These are phyloP conservation scores for Omphalea diandra DNA, from an alignment of 441 rosid species.

Conservation along the genomic window DNA sequence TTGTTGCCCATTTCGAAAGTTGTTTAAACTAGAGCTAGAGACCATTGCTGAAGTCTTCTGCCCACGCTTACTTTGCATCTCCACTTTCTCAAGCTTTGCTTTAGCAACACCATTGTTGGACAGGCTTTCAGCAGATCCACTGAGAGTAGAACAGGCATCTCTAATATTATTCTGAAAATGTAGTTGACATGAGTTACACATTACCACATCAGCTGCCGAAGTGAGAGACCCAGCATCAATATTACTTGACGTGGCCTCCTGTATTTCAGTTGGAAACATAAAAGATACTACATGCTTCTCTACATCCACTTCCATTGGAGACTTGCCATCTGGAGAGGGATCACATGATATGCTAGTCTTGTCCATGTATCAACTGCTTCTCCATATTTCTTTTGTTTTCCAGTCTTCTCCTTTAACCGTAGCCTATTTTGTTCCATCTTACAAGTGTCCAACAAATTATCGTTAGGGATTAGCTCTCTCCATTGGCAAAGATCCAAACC, in stretches of 20 bases:
- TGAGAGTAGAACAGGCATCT: conserved; percentile 11
- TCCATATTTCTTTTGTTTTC: conserved; percentile 23
- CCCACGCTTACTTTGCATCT: conserved; percentile 17
- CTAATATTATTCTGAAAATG: conserved; percentile 18
- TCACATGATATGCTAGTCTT: conserved; percentile 8
- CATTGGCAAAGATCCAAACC: conserved; percentile 51
- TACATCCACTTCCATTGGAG: conserved; percentile 38
- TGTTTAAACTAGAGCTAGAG: conserved; percentile 34
- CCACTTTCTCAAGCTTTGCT: conserved; percentile 18
- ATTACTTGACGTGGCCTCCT: conserved; percentile 13
- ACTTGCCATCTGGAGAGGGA: conserved; percentile 22
- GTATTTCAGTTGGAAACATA: conserved; percentile 14
- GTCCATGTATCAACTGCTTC: conserved; percentile 19
- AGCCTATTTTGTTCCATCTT: conserved; percentile 21
- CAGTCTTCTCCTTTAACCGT: conserved; percentile 23
- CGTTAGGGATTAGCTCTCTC: conserved; percentile 43
- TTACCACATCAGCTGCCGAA: conserved; percentile 29
- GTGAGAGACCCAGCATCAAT: conserved; percentile 19
- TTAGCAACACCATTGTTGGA: conserved; percentile 23
- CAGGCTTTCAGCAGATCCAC: conserved; percentile 24
- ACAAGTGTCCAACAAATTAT: conserved; percentile 28
- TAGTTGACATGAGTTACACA: conserved; percentile 23
- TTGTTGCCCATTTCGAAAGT: conserved; percentile 32
- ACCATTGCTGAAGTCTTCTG: conserved; percentile 24
- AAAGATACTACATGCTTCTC: conserved; percentile 14